Evolutionary conservation across 192 early-diverging fungal genomes (phyloP), one percentile per base, ranked within the genome.

Genomic region (Rhizophlyctis rosea): DNA sequence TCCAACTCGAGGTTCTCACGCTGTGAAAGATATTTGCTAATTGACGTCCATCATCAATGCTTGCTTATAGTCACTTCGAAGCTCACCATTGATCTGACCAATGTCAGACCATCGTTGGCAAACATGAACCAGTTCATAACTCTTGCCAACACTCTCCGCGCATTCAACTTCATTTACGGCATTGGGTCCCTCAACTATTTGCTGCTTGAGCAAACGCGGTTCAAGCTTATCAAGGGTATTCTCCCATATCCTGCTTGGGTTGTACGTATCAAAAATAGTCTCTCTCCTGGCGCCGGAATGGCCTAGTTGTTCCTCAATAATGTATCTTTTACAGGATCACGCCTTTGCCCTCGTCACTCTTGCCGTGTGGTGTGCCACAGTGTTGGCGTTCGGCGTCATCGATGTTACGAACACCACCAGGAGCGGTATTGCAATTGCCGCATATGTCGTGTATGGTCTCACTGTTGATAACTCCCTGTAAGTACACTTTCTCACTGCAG

Each of bases 131-230:
- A n/a, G n/a, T n/a, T n/a, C n/a, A n/a, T n/a, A n/a, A n/a, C n/a
- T n/a, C n/a, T n/a, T n/a, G n/a, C n/a, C n/a, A n/a, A n/a, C n/a
- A n/a, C n/a, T n/a, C n/a, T n/a, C n/a, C n/a, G n/a, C n/a, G n/a
- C n/a, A n/a, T n/a, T n/a, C n/a, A n/a, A n/a, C n/a, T n/a, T n/a
- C n/a, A n/a, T 56, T 0, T 68, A 68, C 31, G 59, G 52, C 25
- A 4, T 68, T 0, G 50, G 50, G 24, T 61, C 67, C 0, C 47
- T 68, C 21, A 25, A 28, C 11, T 68, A 68, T 23, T 24, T 68
- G 5, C 51, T 68, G 23, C 44, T 68, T 33, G 59, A 61, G 11
- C 67, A 68, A 32, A 68, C 61, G 27, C n/a, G 67, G 59, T 59
- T 66, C 64, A 2, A 32, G 23, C 59, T 50, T 50, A 24, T 50